Evolutionary conservation across 2,329 filamentous ascomycete species (phyloP), one percentile per base, ranked within the genome.

Genomic region (Colletotrichum orchidophilum): DNA sequence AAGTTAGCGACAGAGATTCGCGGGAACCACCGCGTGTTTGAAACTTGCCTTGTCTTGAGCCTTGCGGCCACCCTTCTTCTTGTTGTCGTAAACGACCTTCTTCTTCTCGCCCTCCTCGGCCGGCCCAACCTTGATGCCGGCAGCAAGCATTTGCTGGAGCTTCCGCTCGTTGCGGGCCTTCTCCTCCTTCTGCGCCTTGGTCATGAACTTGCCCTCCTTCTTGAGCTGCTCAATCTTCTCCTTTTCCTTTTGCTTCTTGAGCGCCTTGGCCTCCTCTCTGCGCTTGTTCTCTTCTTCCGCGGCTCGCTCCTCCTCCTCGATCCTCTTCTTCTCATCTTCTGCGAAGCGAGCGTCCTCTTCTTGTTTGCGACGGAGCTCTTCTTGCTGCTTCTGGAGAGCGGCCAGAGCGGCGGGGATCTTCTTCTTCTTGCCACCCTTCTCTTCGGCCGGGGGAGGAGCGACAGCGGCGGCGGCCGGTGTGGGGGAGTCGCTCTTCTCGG

Each of bases 221-320:
- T 96, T 96, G 67, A 94, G 88, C 83, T 96, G 92, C 79, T 96
- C 94, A 72, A 96, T 91, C 82, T 89, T 94, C 81, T 95, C 93
- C 85, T 93, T 96, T 77, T 97, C 94, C 79, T 90, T 94, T 77
- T 94, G 93, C 86, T 96, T 96, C 87, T 93, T 96, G 53, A 90
- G 83, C 1, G 91, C 90, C 81, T 90, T 94, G 62, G 91, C 90
- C 78, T 96, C 94, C 77, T 94, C 93, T 74, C 85, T 91, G 69
- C 87, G 87, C 83, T 91, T 90, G 68, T 84, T 80, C 77, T 95
- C 93, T 80, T 96, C 94, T 9, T 86, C 89, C 49, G 87, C 83
- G 80, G 58, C 87, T 18, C 42, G 86, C 79, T 94, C 91, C 71
- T 92, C 86, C 75, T 93, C 92, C 76, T 91, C 92, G 31, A 90